Evolutionary conservation across 225 moss, liverwort and hornwort genomes (phyloP).

Genomic region (Neckera pumila): DNA sequence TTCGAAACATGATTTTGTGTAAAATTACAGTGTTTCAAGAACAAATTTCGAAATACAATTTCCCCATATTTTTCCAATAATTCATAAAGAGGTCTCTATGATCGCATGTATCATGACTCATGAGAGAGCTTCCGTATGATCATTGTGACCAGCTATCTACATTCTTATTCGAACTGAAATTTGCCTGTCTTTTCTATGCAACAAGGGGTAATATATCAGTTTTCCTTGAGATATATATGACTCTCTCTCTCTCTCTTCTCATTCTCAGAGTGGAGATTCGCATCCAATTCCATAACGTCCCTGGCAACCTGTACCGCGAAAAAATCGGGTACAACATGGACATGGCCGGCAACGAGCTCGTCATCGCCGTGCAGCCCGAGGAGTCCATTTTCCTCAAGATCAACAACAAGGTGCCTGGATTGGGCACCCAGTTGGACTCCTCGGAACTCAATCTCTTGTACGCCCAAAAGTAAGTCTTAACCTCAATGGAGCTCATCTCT

Average conservation of each 20-base stretch:
- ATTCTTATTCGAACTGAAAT: neutral
- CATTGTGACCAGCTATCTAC: neutral
- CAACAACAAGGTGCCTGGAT: slow-evolving; percentile 92
- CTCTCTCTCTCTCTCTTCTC: neutral
- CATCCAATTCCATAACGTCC: slow-evolving; percentile 71
- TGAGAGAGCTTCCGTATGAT: neutral
- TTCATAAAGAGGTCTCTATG: neutral
- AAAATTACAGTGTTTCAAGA: neutral
- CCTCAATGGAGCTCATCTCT: neutral
- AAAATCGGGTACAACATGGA: slow-evolving; percentile 55
- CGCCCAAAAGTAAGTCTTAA: slow-evolving; percentile 45
- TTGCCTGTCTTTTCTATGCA: neutral
- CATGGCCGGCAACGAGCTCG: slow-evolving; percentile 68
- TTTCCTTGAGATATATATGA: neutral
- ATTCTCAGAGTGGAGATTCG: slow-evolving; percentile 78
- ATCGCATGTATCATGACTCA: neutral
- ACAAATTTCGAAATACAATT: neutral
- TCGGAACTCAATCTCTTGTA: slow-evolving; percentile 80
- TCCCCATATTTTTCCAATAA: neutral
- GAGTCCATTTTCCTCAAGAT: slow-evolving; percentile 78
- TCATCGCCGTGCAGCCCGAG: slow-evolving; percentile 75
- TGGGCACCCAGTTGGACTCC: slow-evolving; percentile 67
- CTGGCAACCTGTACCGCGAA: slow-evolving; percentile 80
- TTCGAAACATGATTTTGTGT: neutral
- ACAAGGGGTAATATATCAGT: neutral